phyloP scores from a whole-genome alignment of 2,329 filamentous ascomycete species.

The Neodidymelliopsis sp. region DNA sequence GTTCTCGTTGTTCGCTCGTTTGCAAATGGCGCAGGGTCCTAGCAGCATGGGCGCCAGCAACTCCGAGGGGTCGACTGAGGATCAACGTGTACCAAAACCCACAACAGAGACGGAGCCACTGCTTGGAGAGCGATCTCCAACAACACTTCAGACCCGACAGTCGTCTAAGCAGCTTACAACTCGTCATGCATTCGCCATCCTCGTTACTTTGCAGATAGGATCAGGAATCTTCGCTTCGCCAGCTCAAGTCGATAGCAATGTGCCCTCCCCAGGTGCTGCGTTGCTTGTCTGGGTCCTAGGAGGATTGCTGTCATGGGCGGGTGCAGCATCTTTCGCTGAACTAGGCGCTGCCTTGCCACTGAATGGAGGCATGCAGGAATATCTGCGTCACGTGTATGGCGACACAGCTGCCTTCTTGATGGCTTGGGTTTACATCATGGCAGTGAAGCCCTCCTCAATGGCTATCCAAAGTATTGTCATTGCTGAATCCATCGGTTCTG shows the following conservation, averaged over 20 bases:
- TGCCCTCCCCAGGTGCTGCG: slow-evolving; percentile 66
- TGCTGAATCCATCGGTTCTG: slow-evolving; percentile 57
- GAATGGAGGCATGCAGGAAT: slow-evolving; percentile 70
- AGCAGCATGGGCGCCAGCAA: slow-evolving; percentile 12
- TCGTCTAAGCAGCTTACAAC: slow-evolving; percentile 43
- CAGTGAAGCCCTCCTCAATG: slow-evolving; percentile 69
- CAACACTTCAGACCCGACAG: slow-evolving; percentile 19
- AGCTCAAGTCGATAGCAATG: slow-evolving; percentile 68
- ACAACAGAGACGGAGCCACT: slow-evolving; percentile 38
- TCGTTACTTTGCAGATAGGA: slow-evolving; percentile 70
- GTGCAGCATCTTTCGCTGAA: slow-evolving; percentile 68
- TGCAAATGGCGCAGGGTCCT: background rate
- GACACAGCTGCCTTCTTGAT: slow-evolving; percentile 68
- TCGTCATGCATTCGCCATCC: slow-evolving; percentile 61
- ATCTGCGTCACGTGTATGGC: slow-evolving; percentile 67
- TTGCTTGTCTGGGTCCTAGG: slow-evolving; percentile 68
- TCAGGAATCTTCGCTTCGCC: slow-evolving; percentile 72
- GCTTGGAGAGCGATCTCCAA: slow-evolving; percentile 27
- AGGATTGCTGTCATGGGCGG: slow-evolving; percentile 69
- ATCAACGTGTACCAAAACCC: slow-evolving; percentile 19
- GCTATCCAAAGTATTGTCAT: slow-evolving; percentile 72
- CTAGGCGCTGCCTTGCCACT: slow-evolving; percentile 69
- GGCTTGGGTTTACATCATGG: slow-evolving; percentile 71
- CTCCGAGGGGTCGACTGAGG: slow-evolving; percentile 17
- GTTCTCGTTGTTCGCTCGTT: background rate